Evolutionary conservation across 495 filamentous ascomycete genomes (phyloP).

Genomic region (Neurospora africana): DNA sequence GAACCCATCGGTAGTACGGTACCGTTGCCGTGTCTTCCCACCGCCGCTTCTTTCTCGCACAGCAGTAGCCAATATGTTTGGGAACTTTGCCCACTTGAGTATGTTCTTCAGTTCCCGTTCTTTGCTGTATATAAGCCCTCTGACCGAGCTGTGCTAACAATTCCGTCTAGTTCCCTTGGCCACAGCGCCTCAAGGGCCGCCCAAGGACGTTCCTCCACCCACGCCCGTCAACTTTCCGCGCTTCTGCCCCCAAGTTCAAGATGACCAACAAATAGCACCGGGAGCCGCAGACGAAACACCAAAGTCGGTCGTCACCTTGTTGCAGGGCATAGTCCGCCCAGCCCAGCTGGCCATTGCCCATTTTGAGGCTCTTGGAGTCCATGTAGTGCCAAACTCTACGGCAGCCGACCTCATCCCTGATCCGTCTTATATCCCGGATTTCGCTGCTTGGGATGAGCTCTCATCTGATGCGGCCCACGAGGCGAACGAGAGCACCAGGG

Average conservation of each 20-base stretch:
- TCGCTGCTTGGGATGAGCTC: constrained; percentile 35
- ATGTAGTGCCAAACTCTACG: constrained; percentile 34
- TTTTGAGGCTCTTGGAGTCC: constrained; percentile 40
- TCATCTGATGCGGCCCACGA: constrained; percentile 31
- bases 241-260: constrained; percentile 24
- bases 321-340: constrained; percentile 39
- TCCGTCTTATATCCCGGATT: constrained; percentile 34
- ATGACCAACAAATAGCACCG: constrained; percentile 1
- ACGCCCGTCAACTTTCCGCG: constrained; percentile 42
- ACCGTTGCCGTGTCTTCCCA: neutral
- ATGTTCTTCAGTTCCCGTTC: constrained; percentile 10
- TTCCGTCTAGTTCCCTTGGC: constrained; percentile 22
- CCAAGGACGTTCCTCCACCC: constrained; percentile 40
- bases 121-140: neutral
- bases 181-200: constrained; percentile 19
- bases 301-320: constrained; percentile 28
- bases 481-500: constrained; percentile 32
- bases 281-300: constrained; percentile 6
- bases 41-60: neutral
- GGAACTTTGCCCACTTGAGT: constrained; percentile 24
- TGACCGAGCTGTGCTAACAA: constrained; percentile 11
- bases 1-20: neutral
- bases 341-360: constrained; percentile 33
- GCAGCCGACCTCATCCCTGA: constrained; percentile 38
- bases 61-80: constrained; percentile 20